Percentiles rank a stretch among this genome's conserved stretches.
These are phyloP conservation scores for Elasticomyces elasticus DNA, from an alignment of 495 filamentous ascomycete genomes.

Conservation along the genomic window DNA sequence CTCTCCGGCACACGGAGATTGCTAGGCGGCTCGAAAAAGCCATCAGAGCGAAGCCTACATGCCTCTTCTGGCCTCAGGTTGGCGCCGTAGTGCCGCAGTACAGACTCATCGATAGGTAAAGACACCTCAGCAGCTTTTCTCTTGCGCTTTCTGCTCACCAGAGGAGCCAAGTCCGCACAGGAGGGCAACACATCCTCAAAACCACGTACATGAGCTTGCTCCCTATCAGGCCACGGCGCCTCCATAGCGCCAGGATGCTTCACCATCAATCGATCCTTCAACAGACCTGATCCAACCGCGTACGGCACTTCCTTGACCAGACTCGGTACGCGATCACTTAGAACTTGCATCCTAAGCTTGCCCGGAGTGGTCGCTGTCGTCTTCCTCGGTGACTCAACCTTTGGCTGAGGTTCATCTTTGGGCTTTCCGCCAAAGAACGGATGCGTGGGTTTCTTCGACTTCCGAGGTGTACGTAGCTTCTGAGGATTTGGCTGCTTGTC, in stretches of 20 bases:
- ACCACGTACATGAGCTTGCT: slow-evolving; percentile 28
- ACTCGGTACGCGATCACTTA: slow-evolving; percentile 16
- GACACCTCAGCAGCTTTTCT: slow-evolving; percentile 1
- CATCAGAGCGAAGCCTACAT: background rate
- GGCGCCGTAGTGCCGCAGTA: slow-evolving; percentile 11
- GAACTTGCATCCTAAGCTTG: slow-evolving; percentile 25
- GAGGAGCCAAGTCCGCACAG: no score
- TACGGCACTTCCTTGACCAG: slow-evolving; percentile 4
- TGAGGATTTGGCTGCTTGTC: slow-evolving; percentile 10
- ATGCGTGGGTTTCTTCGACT: slow-evolving; percentile 55
- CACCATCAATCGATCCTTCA: slow-evolving; percentile 20
- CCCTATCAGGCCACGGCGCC: slow-evolving; percentile 27
- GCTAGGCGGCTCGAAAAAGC: slow-evolving; percentile 13
- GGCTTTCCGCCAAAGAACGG: slow-evolving; percentile 63
- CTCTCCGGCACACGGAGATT: slow-evolving; percentile 22
- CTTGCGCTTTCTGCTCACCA: background rate
- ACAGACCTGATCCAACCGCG: slow-evolving; percentile 10
- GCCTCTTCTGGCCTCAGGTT: slow-evolving; percentile 5
- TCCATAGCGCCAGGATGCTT: slow-evolving; percentile 27
- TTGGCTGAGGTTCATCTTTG: slow-evolving; percentile 16
- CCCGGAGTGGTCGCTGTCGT: slow-evolving; percentile 30
- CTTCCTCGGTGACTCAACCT: slow-evolving; percentile 19
- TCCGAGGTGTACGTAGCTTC: slow-evolving; percentile 24
- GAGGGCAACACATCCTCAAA: background rate
- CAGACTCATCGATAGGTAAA: slow-evolving; percentile 6